phyloP scores from a whole-genome alignment of 495 filamentous ascomycete genomes.

The Xylaria intraflava region DNA sequence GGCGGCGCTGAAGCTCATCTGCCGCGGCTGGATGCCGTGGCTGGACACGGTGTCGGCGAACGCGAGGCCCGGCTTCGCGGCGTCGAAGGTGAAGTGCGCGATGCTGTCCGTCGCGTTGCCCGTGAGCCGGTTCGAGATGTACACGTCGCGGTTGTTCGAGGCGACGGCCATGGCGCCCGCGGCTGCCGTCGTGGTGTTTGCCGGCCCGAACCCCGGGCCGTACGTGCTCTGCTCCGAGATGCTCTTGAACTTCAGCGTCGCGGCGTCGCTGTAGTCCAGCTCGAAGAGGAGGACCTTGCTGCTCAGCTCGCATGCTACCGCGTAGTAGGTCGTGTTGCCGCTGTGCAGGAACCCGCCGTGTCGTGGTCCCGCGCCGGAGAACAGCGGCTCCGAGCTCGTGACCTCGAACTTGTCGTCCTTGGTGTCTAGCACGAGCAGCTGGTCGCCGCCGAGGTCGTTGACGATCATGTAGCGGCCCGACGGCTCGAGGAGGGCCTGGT shows the following conservation, averaged over 20 bases:
- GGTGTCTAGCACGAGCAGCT: conserved; percentile 25
- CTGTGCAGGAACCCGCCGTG: conserved; percentile 28
- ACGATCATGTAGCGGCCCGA: conserved; percentile 28
- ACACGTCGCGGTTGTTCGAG: conserved; percentile 23
- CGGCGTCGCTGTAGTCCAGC: conserved; percentile 18
- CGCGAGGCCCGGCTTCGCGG: conserved; percentile 14
- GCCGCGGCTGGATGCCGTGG: conserved; percentile 25
- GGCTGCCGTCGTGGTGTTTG: conserved; percentile 18
- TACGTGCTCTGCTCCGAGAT: conserved; percentile 24
- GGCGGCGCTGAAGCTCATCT: conserved; percentile 25
- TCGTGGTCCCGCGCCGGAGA: conserved; percentile 25
- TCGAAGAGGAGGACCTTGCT: conserved; percentile 25
- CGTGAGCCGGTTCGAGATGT: conserved; percentile 31
- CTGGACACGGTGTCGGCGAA: conserved; percentile 17
- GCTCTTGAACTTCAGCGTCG: conserved; percentile 13
- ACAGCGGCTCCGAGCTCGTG: conserved; percentile 14
- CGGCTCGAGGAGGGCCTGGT: conserved; percentile 30
- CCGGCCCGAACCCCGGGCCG: conserved; percentile 13
- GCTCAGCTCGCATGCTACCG: conserved; percentile 24
- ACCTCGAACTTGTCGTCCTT: conserved; percentile 20
- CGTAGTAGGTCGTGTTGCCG: conserved; percentile 22
- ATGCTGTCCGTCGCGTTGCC: conserved; percentile 28
- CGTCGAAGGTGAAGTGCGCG: conserved; percentile 25
- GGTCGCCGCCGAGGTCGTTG: conserved; percentile 28
- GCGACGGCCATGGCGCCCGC: conserved; percentile 27